Percentiles rank a stretch among this genome's conserved stretches.
Conservation (phyloP, 192 early-diverging fungal species). For the Coemansia javaensis region DNA sequence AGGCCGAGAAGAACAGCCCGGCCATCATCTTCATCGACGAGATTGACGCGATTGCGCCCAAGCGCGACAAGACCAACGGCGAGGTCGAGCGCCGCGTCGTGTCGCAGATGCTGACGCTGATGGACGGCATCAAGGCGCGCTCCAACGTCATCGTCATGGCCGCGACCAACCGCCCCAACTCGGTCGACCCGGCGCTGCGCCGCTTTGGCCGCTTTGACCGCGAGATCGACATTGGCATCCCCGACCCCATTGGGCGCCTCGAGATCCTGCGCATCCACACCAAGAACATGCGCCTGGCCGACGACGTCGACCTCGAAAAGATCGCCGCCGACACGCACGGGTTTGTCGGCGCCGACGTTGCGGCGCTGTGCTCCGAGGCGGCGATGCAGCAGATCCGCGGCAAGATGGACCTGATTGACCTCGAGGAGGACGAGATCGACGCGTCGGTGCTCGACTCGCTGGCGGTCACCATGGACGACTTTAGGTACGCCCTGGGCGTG, state of each 20-base stretch:
- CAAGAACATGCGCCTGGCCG: slow-evolving; percentile 98
- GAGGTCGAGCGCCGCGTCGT: slow-evolving; percentile 99
- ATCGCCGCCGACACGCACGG: slow-evolving; percentile 97
- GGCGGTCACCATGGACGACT: slow-evolving; percentile 98
- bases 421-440: slow-evolving; percentile 98
- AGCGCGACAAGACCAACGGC: slow-evolving; percentile 98
- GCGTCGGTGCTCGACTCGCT: slow-evolving; percentile 92
- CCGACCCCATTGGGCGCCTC: slow-evolving; percentile 96
- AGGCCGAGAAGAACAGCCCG: slow-evolving; percentile 96
- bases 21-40: slow-evolving; percentile 99
- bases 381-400: slow-evolving; percentile 99
- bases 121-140: slow-evolving; percentile 97
- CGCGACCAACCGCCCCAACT: slow-evolving; percentile 98
- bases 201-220: slow-evolving; percentile 99
- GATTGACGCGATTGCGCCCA: slow-evolving; percentile 98
- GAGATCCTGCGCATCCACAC: slow-evolving; percentile 99
- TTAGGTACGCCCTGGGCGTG: slow-evolving; percentile 85
- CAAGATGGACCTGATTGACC: slow-evolving; percentile 98
- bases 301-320: slow-evolving; percentile 96
- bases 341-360: slow-evolving; percentile 95
- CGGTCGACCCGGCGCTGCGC: slow-evolving; percentile 95
- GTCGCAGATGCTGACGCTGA: slow-evolving; percentile 94
- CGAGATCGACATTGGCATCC: slow-evolving; percentile 98
- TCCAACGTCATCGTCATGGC: slow-evolving; percentile 99
- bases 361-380: slow-evolving; percentile 96